These are phyloP conservation scores for Pilaira anomala DNA, from an alignment of 192 early-diverging fungal species.

Conservation along the genomic window DNA sequence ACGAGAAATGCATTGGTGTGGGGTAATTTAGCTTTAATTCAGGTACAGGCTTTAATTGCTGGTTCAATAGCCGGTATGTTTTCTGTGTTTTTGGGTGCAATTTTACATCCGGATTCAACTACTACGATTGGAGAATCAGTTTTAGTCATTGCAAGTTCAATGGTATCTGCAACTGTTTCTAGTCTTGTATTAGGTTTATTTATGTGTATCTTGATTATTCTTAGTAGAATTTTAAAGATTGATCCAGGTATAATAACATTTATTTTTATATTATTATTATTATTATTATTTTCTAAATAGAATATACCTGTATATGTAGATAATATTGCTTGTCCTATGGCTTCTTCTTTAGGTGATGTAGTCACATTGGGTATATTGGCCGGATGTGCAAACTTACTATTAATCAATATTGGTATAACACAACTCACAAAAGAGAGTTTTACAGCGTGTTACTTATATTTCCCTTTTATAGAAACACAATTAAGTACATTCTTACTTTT, in stretches of 20 bases:
- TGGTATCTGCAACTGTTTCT: constrained; percentile 64
- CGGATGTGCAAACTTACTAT: constrained; percentile 45
- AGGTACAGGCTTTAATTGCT: constrained; percentile 69
- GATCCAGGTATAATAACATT: constrained; percentile 70
- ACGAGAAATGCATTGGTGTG: constrained; percentile 56
- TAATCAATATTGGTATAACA: constrained; percentile 47
- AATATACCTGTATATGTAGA: constrained; percentile 33
- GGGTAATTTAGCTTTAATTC: constrained; percentile 73
- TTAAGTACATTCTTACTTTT: constrained; percentile 43
- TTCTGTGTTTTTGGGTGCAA: constrained; percentile 56
- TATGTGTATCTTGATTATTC: constrained; percentile 64
- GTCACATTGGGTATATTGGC: constrained; percentile 66
- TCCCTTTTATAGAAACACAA: constrained; percentile 28
- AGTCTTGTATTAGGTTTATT: constrained; percentile 71
- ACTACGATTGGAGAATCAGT: constrained; percentile 46
- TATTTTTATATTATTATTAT: neutral
- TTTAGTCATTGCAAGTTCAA: constrained; percentile 61
- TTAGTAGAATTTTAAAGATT: constrained; percentile 58
- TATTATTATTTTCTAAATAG: no score
- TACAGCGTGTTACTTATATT: neutral
- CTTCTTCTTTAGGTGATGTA: constrained; percentile 71
- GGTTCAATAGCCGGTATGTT: constrained; percentile 71
- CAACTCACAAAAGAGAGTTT: no score
- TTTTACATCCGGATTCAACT: constrained; percentile 44
- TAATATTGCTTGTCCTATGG: constrained; percentile 76